Base-by-base conservation (phyloP, 768 basidiomycete species). In the Gelatoporia subvermispora region DNA sequence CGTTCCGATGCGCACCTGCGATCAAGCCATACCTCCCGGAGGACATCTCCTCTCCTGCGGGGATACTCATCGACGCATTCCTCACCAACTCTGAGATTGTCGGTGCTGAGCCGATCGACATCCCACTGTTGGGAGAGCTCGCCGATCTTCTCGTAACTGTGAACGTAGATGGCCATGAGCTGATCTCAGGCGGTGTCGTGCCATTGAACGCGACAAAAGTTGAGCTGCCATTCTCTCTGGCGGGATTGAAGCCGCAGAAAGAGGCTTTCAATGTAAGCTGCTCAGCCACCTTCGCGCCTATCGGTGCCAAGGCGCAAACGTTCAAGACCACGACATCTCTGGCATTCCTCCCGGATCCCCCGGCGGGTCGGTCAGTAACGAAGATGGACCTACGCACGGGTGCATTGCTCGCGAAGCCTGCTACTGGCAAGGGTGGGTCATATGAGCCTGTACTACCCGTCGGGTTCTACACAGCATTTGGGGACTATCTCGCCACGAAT, bases 401-500 rank as follows among this genome's bases (percentile, higher is more conserved):
- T 1, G 67, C 69, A 8, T 53, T 77, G 36, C 64, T 76, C 57
- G 66, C 65, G 3, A 72, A 71, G 43, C 67, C 65, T 48, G 56
- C 57, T 1, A 60, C 47, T 8, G 55, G 56, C 5, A 47, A 42
- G 9, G 49, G 41, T 0, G 62, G 54, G 8, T 23, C 40, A 2
- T 67, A 64, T 51, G 58, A 70, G 51, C 65, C 74, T 0, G 63
- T 83, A 11, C 62, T 90, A 48, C 86, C 89, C 0, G 75, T 87
- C 39, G 88, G 88, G 0, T 91, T 85, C 63, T 90, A 88, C 55
- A 80, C 86, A 0, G 63, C 72, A 4, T 83, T 85, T 41, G 77
- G 74, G 35, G 61, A 63, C 15, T 81, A 80, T 49, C 66, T 88
- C 15, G 73, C 67, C 2, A 59, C 66, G 7, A 80, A 88, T 59